Evolutionary conservation across 441 rosid genomes (phyloP).

Genomic region (Arabidopsis lyrata): DNA sequence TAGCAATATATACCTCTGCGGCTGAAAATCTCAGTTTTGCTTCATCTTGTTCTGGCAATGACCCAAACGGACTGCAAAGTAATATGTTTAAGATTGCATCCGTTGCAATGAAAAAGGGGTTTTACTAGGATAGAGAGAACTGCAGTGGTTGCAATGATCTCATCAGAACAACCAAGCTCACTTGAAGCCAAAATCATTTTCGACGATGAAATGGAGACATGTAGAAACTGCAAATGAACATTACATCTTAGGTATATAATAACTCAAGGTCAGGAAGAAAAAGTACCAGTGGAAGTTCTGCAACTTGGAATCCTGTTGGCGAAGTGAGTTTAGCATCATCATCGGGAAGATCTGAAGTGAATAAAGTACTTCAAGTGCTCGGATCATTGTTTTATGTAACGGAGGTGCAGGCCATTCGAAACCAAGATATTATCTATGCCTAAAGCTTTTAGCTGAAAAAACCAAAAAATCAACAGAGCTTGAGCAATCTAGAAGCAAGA

Average conservation of each 20-base stretch:
- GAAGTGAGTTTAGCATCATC: conserved; percentile 98
- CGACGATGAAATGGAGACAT: no score
- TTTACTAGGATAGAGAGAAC: conserved; percentile 92
- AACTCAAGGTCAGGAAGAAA: not conserved
- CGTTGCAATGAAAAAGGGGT: conserved; percentile 35
- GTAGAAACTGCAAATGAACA: no score
- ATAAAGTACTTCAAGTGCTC: conserved; percentile 94
- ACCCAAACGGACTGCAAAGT: conserved; percentile 89
- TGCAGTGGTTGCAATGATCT: conserved; percentile 84
- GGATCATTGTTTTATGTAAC: conserved; percentile 84
- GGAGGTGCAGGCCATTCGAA: conserved; percentile 99
- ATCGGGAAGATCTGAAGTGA: conserved; percentile 90
- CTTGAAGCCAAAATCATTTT: conserved; percentile 94
- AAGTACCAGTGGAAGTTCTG: conserved; percentile 90
- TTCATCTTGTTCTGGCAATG: conserved; percentile 83
- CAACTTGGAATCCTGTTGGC: conserved; percentile 96
- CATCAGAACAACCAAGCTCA: conserved; percentile 92
- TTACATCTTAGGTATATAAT: no score
- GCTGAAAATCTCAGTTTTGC: conserved; percentile 96
- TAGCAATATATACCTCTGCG: conserved; percentile 70
- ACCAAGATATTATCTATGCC: conserved; percentile 94
- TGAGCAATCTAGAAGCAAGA: not conserved
- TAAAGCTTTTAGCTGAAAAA: conserved; percentile 83
- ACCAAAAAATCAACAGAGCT: conserved; percentile 37
- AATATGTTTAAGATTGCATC: conserved; percentile 7